phyloP scores from a whole-genome alignment of 2,329 filamentous ascomycete species.

The Dactylellina leptospora region DNA sequence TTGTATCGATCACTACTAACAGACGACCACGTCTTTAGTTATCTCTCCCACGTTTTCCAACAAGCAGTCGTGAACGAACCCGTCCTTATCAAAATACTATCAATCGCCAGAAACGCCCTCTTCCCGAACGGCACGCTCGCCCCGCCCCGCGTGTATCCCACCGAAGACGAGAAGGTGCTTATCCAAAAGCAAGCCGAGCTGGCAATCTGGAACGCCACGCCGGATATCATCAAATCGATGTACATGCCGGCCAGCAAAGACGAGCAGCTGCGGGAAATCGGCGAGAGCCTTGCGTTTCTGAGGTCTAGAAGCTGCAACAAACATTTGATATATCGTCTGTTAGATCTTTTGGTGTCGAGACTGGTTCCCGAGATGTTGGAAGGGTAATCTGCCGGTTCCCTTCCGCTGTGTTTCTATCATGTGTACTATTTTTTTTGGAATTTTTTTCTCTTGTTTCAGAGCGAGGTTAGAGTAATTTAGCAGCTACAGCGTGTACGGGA shows the following conservation, averaged over 20 bases:
- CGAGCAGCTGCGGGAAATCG: slow-evolving; percentile 50
- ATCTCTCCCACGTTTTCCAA: slow-evolving; percentile 63
- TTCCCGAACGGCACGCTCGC: slow-evolving; percentile 86
- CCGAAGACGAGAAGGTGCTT: slow-evolving; percentile 68
- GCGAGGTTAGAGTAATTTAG: slow-evolving; percentile 1
- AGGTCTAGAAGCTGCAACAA: slow-evolving; percentile 76
- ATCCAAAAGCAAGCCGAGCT: slow-evolving; percentile 74
- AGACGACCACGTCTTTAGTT: slow-evolving; percentile 58
- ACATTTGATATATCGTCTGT: slow-evolving; percentile 81
- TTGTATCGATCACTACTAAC: neutral
- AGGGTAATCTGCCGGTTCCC: slow-evolving; percentile 1
- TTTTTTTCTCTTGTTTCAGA: neutral
- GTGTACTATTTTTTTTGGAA: neutral
- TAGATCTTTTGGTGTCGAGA: slow-evolving; percentile 83
- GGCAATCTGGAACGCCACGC: slow-evolving; percentile 65
- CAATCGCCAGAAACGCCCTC: slow-evolving; percentile 76
- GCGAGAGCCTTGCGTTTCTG: slow-evolving; percentile 48
- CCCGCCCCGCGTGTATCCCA: slow-evolving; percentile 70
- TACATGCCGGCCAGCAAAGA: slow-evolving; percentile 58
- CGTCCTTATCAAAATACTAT: slow-evolving; percentile 66
- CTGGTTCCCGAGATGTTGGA: slow-evolving; percentile 84
- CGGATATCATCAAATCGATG: slow-evolving; percentile 59
- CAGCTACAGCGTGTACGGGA: slow-evolving; percentile 3
- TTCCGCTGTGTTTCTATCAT: neutral
- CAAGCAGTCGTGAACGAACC: slow-evolving; percentile 61